Conservation (phyloP, 1,284 basidiomycete genomes). For the Cutaneotrichosporon cavernicola region DNA sequence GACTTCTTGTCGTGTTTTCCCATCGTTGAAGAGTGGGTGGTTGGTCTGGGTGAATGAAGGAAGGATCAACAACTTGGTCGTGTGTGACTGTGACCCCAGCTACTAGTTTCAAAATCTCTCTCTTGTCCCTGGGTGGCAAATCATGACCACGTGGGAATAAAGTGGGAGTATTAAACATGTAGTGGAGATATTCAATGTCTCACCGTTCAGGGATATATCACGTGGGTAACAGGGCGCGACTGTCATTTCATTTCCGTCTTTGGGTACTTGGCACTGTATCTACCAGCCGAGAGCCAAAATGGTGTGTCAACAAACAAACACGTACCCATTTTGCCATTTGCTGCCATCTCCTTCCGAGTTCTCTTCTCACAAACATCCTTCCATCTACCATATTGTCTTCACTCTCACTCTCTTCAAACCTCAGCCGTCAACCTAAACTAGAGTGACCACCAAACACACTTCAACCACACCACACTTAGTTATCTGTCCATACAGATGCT, state of each 20-base stretch:
- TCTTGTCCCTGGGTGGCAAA: slow-evolving; percentile 11
- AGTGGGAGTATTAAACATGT: neutral
- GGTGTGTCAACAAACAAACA: slow-evolving; percentile 7
- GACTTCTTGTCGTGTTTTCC: slow-evolving; percentile 58
- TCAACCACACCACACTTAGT: neutral
- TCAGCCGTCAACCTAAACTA: neutral
- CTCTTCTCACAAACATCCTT: no score
- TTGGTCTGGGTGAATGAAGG: neutral
- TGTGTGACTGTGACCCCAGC: neutral
- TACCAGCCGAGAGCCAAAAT: no score
- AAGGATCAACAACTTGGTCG: neutral
- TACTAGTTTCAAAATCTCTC: slow-evolving; percentile 16
- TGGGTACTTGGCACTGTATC: no score
- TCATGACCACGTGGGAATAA: neutral
- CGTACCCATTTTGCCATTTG: neutral
- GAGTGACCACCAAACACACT: neutral
- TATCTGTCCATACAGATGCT: neutral
- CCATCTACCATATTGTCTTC: neutral
- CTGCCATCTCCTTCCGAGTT: no score
- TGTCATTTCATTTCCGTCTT: neutral
- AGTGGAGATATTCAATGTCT: neutral
- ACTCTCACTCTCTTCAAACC: neutral
- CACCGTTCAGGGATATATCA: neutral
- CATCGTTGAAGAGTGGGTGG: slow-evolving; percentile 35
- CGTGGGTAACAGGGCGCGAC: neutral